Base-by-base conservation (phyloP, 1,284 basidiomycete genomes). In the Hemileia vastatrix region DNA sequence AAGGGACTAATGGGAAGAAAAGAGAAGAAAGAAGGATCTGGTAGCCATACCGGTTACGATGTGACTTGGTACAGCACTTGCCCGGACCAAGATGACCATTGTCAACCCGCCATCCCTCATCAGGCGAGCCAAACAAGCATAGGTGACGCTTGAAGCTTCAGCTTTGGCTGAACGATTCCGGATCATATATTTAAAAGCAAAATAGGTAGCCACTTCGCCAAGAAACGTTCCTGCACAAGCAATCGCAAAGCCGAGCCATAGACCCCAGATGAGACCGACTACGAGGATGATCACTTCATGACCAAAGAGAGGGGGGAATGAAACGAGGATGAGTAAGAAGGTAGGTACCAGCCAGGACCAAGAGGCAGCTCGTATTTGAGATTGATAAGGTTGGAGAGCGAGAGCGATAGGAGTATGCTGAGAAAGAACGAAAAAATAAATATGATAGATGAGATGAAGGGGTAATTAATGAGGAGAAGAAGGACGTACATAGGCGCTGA, bases 281-380 rank as follows among this genome's bases (percentile, higher is more conserved):
- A 76, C 65, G 36, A 76, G 65, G 31, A 23, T 64, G 24, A 54
- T 54, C n/a, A 58, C 23, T 23, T 74, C 73, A 53, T 74, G 74
- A 6, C 76, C 76, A 47, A 76, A 75, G 1, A 78, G 66, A 1
- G 77, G 78, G 0, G 78, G 77, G 67, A 79, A 78, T 8, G 72
- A 75, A 52, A 78, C 67, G 33, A 78, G 71, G 62, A 77, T 70
- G 32, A 78, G 70, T 21, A 76, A 68, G 6, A 68, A 69, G 24
- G 74, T 72, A 2, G 76, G 76, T 6, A 76, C 69, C 18, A 71
- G 44, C 67, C 72, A 78, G 3, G 54, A 56, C 54, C 54, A 56
- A 2, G 36, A 45, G 4, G 36, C 40, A 3, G 27, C 3, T 24
- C n/a, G 23, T n/a, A 56, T 56, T 40, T 56, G 54, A n/a, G 21